Percentiles rank a stretch among this genome's conserved stretches.
These are phyloP conservation scores for Pyrrhoderma noxium DNA, from an alignment of 1,284 basidiomycete species.

Conservation along the genomic window DNA sequence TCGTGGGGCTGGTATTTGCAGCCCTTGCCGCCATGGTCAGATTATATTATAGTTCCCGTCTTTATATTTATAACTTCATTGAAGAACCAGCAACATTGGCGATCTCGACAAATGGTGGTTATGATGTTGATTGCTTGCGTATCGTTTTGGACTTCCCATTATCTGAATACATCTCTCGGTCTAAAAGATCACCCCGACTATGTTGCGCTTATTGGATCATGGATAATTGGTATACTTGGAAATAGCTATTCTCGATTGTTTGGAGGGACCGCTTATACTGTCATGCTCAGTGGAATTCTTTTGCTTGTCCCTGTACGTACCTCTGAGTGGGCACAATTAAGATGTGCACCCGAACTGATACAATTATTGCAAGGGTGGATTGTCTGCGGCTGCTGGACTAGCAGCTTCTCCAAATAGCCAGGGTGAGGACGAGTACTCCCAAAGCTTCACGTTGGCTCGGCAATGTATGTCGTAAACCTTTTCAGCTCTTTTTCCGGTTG, in stretches of 20 bases:
- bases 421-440: slow-evolving; percentile 39
- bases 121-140: slow-evolving; percentile 32
- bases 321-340: too few species aligned
- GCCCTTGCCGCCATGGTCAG: slow-evolving; percentile 31
- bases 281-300: slow-evolving; percentile 83
- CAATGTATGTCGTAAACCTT: slow-evolving; percentile 16
- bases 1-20: slow-evolving; percentile 36
- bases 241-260: slow-evolving; percentile 75
- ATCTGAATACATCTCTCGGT: slow-evolving; percentile 29
- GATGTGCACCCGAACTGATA: too few species aligned
- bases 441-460: slow-evolving; percentile 18
- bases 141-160: slow-evolving; percentile 15
- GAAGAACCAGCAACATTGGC: slow-evolving; percentile 34
- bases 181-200: slow-evolving; percentile 39
- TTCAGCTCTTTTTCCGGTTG: neutral
- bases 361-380: too few species aligned
- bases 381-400: too few species aligned
- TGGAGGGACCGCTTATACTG: slow-evolving; percentile 78
- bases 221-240: slow-evolving; percentile 74
- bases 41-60: slow-evolving; percentile 35
- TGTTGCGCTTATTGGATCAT: slow-evolving; percentile 72
- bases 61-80: slow-evolving; percentile 34
- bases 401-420: too few species aligned
- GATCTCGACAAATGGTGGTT: slow-evolving; percentile 33
- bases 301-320: slow-evolving; percentile 71